A percentile compares a stretch with the other conserved stretches of the same genome.
These are phyloP conservation scores for Kuraishia borneana DNA, from an alignment of 805 yeast genomes.

Conservation along the genomic window DNA sequence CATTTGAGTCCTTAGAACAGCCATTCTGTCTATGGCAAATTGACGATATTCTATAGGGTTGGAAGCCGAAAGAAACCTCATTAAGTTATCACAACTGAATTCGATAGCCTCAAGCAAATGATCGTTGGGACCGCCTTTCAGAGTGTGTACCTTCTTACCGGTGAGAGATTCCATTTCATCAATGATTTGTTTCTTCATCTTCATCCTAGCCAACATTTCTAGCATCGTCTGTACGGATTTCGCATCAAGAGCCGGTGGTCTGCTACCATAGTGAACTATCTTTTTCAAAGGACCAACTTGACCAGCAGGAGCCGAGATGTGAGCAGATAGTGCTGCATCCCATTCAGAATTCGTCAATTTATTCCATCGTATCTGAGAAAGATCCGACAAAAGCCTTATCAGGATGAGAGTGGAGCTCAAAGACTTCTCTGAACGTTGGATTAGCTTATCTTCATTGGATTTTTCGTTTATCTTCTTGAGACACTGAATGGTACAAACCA, in stretches of 20 bases:
- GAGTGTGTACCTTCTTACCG: not conserved
- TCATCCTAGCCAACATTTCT: slow-evolving; percentile 4
- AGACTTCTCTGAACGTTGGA: slow-evolving; percentile 15
- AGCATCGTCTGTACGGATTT: slow-evolving; percentile 11
- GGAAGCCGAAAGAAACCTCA: slow-evolving; percentile 37
- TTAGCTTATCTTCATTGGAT: slow-evolving; percentile 13
- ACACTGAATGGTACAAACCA: slow-evolving; percentile 13
- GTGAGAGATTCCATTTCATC: slow-evolving; percentile 3
- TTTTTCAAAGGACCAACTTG: slow-evolving; percentile 20
- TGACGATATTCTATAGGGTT: slow-evolving; percentile 31
- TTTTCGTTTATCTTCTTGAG: slow-evolving; percentile 15
- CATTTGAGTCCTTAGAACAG: slow-evolving; percentile 16
- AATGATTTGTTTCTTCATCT: slow-evolving; percentile 3
- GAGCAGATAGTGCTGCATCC: too few relatives aligned
- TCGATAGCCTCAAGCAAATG: slow-evolving; percentile 23
- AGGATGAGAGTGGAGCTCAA: slow-evolving; percentile 24
- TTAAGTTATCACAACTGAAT: slow-evolving; percentile 24
- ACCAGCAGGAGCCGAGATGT: slow-evolving; percentile 11
- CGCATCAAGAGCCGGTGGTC: slow-evolving; percentile 19
- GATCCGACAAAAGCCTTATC: slow-evolving; percentile 26
- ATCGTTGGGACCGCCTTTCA: slow-evolving; percentile 8
- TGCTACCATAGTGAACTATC: slow-evolving; percentile 19
- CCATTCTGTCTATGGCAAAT: slow-evolving; percentile 19
- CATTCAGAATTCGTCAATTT: slow-evolving; percentile 12
- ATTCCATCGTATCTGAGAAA: slow-evolving; percentile 27